phyloP scores from a whole-genome alignment of 805 yeast genomes.

The Schizosaccharomyces octosporus region DNA sequence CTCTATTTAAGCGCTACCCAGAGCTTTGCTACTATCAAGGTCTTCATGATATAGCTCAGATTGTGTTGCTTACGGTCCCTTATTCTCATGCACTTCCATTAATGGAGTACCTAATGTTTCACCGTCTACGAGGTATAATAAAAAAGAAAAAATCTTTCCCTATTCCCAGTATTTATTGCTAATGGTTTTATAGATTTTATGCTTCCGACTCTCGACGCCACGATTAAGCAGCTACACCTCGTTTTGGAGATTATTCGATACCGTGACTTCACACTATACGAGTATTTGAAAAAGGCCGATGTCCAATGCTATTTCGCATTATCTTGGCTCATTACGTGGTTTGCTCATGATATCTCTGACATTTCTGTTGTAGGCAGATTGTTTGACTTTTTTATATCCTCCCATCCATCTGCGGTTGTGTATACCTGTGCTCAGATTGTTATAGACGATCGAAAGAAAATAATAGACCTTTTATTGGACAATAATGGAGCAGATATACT shows the following conservation, averaged over 20 bases:
- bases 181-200: neutral
- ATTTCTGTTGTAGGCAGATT: neutral
- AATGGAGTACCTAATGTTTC: neutral
- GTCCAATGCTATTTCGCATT: neutral
- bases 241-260: neutral
- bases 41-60: neutral
- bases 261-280: neutral
- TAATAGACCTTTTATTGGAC: neutral
- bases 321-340: neutral
- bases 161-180: neutral
- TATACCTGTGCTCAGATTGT: conserved; percentile 1
- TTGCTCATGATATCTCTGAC: neutral
- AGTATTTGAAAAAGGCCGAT: neutral
- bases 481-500: neutral
- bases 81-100: neutral
- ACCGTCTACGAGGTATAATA: neutral
- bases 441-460: neutral
- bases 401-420: neutral
- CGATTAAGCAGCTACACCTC: neutral
- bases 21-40: conserved; percentile 1
- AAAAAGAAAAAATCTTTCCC: neutral
- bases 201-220: neutral
- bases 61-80: neutral
- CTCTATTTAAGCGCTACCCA: neutral
- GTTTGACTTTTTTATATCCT: neutral